These are phyloP conservation scores for Lipomyces spencermartinsiae DNA, from an alignment of 805 yeast species.

Conservation along the genomic window DNA sequence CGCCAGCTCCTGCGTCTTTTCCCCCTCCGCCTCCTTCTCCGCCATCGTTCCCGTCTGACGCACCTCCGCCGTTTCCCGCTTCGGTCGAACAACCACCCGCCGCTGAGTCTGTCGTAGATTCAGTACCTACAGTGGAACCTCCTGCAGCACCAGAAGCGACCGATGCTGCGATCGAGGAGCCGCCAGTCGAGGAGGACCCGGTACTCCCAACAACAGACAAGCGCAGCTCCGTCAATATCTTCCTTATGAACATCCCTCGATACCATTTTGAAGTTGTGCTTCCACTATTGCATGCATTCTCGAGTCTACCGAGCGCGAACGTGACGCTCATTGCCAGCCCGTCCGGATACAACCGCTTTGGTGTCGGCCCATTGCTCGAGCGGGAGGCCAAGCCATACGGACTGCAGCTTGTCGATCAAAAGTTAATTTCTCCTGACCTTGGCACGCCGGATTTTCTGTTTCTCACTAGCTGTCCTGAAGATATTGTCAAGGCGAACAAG, in stretches of 20 bases:
- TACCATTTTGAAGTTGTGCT: constrained; percentile 36
- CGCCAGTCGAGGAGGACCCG: not conserved
- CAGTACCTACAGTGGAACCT: not conserved
- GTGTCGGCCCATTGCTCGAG: constrained; percentile 23
- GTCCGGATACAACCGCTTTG: constrained; percentile 9
- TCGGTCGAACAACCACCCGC: not conserved
- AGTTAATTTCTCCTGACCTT: not conserved
- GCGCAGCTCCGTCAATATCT: constrained; percentile 18
- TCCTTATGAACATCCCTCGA: constrained; percentile 32
- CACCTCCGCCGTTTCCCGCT: not conserved
- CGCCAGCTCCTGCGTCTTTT: not conserved
- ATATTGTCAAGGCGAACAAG: constrained; percentile 6
- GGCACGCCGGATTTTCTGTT: constrained; percentile 21
- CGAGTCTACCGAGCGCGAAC: constrained; percentile 18
- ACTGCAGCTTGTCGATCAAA: constrained; percentile 3
- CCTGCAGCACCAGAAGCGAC: not conserved
- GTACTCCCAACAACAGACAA: not conserved
- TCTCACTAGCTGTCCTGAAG: constrained; percentile 27
- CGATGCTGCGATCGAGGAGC: not conserved
- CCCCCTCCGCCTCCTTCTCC: not conserved
- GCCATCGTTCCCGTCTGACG: not conserved
- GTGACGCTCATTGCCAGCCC: constrained; percentile 27
- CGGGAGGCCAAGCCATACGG: constrained; percentile 18
- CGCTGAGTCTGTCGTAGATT: not conserved
- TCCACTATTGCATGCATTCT: constrained; percentile 29